phyloP scores from a whole-genome alignment of 2,329 filamentous ascomycete species.

The Aspergillus pseudoglaucus region DNA sequence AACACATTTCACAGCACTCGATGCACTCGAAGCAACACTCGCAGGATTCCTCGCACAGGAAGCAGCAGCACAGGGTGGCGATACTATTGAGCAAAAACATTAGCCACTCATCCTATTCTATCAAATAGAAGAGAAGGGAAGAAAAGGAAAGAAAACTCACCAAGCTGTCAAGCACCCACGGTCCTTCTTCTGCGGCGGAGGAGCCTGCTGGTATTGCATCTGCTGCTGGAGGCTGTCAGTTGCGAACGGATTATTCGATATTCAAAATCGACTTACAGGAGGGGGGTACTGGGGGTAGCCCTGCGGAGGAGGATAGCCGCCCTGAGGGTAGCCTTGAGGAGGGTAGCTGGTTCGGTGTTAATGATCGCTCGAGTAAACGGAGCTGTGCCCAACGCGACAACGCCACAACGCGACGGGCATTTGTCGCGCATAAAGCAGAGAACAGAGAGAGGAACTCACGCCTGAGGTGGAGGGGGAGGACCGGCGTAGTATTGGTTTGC shows the following conservation, averaged over 20 bases:
- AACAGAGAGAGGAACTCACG: constrained; percentile 22
- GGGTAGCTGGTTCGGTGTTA: constrained; percentile 1
- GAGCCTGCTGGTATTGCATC: constrained; percentile 48
- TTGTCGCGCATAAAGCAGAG: not conserved
- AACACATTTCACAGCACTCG: constrained; percentile 44
- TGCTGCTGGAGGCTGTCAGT: constrained; percentile 8
- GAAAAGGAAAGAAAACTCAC: constrained; percentile 25
- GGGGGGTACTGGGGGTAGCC: constrained; percentile 22
- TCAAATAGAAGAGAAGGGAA: not conserved
- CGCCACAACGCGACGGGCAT: not conserved
- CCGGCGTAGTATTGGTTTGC: constrained; percentile 16
- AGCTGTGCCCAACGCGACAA: constrained; percentile 9
- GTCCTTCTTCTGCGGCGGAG: constrained; percentile 43
- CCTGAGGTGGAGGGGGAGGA: constrained; percentile 33
- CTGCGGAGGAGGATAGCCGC: constrained; percentile 27
- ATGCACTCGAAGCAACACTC: constrained; percentile 59
- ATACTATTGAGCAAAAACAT: constrained; percentile 32
- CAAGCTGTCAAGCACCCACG: constrained; percentile 48
- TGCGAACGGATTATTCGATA: not conserved
- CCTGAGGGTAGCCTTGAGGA: constrained; percentile 22
- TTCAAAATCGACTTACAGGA: constrained; percentile 16
- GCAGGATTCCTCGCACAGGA: constrained; percentile 58
- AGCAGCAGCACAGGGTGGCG: constrained; percentile 56
- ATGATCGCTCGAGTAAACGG: not conserved
- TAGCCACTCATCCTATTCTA: constrained; percentile 9